phyloP scores from a whole-genome alignment of 805 yeast genomes.

The Ogataea polymorpha region DNA sequence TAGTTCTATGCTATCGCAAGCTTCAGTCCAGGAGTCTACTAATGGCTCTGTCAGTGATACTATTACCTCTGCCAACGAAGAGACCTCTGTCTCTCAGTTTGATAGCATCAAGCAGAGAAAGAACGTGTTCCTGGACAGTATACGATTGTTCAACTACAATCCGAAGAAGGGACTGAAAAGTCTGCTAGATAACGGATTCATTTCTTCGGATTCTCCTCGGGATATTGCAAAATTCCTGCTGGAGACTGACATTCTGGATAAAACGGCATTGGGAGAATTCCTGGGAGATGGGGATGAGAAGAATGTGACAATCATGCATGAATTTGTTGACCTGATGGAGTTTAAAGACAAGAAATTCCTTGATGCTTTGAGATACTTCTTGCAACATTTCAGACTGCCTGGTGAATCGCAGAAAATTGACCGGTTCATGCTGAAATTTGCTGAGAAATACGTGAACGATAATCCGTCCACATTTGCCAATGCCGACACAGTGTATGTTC shows the following conservation, averaged over 20 bases:
- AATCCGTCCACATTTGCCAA: constrained; percentile 86
- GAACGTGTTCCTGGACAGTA: constrained; percentile 74
- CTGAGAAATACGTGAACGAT: constrained; percentile 84
- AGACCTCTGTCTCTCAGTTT: constrained; percentile 57
- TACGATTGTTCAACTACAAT: constrained; percentile 75
- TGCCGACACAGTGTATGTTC: constrained; percentile 90
- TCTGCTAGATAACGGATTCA: constrained; percentile 61
- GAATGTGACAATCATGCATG: constrained; percentile 83
- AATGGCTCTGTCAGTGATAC: constrained; percentile 16
- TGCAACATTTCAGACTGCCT: constrained; percentile 89
- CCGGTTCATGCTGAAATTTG: constrained; percentile 94
- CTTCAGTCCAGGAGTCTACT: constrained; percentile 23
- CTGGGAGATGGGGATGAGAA: constrained; percentile 84
- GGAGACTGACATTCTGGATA: constrained; percentile 68
- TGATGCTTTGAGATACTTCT: constrained; percentile 77
- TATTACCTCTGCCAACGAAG: constrained; percentile 12
- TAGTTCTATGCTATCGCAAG: constrained; percentile 27
- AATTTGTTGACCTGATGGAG: constrained; percentile 85
- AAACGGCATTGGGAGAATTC: constrained; percentile 83
- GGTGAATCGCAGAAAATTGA: constrained; percentile 99
- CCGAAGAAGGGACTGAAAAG: constrained; percentile 76
- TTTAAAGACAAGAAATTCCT: constrained; percentile 69
- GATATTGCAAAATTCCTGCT: constrained; percentile 75
- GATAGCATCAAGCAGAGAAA: constrained; percentile 81
- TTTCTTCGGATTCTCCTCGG: constrained; percentile 55